A percentile compares a stretch with the other conserved stretches of the same genome.
These are phyloP conservation scores for Globisporangium abappressorium DNA, from an alignment of 352 stramenopile species.

Conservation along the genomic window DNA sequence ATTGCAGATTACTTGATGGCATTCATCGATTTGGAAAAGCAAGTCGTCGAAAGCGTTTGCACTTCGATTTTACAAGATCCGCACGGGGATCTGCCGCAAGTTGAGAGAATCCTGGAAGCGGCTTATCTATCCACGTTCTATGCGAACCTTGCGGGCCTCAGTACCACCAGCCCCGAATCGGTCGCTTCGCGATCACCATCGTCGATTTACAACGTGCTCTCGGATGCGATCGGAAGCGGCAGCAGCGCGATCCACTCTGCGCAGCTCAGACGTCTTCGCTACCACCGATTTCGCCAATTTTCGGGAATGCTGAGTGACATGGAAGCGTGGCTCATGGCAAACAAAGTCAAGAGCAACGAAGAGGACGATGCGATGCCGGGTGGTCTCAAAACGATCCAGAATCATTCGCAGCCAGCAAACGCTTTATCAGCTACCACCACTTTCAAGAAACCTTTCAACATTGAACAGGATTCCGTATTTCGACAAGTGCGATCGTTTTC, in stretches of 20 bases:
- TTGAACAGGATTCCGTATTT: constrained; percentile 19
- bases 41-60: constrained; percentile 28
- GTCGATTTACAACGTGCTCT: constrained; percentile 11
- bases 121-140: constrained; percentile 7
- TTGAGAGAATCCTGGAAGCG: background rate
- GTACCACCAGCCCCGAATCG: background rate
- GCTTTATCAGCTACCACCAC: background rate
- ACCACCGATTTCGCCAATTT: constrained; percentile 31
- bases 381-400: background rate
- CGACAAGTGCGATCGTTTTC: constrained; percentile 28
- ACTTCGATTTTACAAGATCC: constrained; percentile 7
- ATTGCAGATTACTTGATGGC: constrained; percentile 29
- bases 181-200: background rate
- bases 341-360: constrained; percentile 11
- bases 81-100: background rate
- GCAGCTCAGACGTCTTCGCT: constrained; percentile 2
- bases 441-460: constrained; percentile 7
- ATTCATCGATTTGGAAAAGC: constrained; percentile 41
- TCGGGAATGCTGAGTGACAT: constrained; percentile 26
- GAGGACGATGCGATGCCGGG: background rate
- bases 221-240: background rate
- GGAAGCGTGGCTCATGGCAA: constrained; percentile 24
- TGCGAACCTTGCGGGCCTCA: constrained; percentile 4
- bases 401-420: background rate
- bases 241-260: background rate